Conservation (phyloP, 2,329 filamentous ascomycete species). For the Colletotrichum viniferum region DNA sequence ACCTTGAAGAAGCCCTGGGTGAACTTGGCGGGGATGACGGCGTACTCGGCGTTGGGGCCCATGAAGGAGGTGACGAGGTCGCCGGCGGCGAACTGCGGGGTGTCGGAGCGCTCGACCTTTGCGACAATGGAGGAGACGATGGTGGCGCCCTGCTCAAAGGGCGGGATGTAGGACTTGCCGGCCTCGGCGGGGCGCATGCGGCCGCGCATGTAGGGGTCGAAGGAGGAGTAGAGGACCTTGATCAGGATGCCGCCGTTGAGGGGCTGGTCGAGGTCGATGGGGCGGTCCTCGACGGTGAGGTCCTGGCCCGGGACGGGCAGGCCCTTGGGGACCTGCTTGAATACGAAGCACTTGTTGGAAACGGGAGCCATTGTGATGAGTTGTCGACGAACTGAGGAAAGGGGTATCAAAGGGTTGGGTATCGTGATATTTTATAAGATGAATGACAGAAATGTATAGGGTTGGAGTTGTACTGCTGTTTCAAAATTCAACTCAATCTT, state of each 20-base stretch:
- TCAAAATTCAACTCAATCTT: background rate
- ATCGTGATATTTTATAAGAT: background rate
- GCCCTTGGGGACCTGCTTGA: conserved; percentile 70
- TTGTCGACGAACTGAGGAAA: background rate
- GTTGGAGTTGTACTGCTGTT: background rate
- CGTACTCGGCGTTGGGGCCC: conserved; percentile 71
- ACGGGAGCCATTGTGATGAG: conserved; percentile 45
- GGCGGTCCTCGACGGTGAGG: conserved; percentile 67
- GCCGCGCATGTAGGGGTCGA: conserved; percentile 85
- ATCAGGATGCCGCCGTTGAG: conserved; percentile 70
- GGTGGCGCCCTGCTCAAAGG: conserved; percentile 66
- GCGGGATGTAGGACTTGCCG: conserved; percentile 68
- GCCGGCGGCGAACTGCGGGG: conserved; percentile 48
- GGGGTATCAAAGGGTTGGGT: background rate
- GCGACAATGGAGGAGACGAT: conserved; percentile 69
- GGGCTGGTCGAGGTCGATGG: conserved; percentile 68
- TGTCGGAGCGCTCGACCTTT: conserved; percentile 74
- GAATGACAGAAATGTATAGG: background rate
- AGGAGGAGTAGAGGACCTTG: conserved; percentile 75
- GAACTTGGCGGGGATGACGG: conserved; percentile 17
- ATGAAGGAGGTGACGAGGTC: conserved; percentile 53
- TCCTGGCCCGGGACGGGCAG: conserved; percentile 74
- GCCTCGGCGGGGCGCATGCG: conserved; percentile 70
- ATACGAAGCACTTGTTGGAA: conserved; percentile 76
- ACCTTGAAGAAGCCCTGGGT: conserved; percentile 38